Evolutionary conservation across 176 grass and related monocot genomes (phyloP).

Genomic region (Avena sativa): DNA sequence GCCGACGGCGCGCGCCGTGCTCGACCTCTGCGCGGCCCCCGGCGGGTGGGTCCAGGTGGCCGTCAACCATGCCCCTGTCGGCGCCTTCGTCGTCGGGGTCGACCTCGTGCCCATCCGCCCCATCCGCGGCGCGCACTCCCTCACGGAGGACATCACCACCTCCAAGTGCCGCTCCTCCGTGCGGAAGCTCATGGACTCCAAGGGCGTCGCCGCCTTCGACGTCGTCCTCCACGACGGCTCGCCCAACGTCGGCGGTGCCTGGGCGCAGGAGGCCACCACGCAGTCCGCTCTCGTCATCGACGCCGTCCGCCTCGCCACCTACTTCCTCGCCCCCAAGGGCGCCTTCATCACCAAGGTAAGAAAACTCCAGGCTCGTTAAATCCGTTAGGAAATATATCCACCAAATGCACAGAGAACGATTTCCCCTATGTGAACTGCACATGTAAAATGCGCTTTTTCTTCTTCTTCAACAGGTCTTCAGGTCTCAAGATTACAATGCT

Average conservation of each 20-base stretch:
- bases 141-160: conserved; percentile 94
- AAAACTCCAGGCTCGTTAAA: neutral
- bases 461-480: conserved; percentile 78
- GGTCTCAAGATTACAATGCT: conserved; percentile 93
- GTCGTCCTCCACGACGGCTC: conserved; percentile 93
- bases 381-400: neutral
- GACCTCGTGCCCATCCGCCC: conserved; percentile 91
- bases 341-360: conserved; percentile 87
- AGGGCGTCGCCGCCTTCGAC: conserved; percentile 70
- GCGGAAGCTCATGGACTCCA: conserved; percentile 75
- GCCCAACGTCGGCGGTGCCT: conserved; percentile 89
- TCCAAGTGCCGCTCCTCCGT: conserved; percentile 79
- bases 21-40: conserved; percentile 92
- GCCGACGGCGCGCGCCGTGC: conserved; percentile 73
- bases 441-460: neutral
- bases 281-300: conserved; percentile 85
- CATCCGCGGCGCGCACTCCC: conserved; percentile 80
- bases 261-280: conserved; percentile 89
- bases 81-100: conserved; percentile 77
- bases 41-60: conserved; percentile 96
- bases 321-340: conserved; percentile 86
- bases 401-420: neutral
- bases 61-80: conserved; percentile 73
- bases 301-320: conserved; percentile 69
- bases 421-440: neutral